phyloP scores from a whole-genome alignment of 257 asterid species.

The Agastache rugosa region DNA sequence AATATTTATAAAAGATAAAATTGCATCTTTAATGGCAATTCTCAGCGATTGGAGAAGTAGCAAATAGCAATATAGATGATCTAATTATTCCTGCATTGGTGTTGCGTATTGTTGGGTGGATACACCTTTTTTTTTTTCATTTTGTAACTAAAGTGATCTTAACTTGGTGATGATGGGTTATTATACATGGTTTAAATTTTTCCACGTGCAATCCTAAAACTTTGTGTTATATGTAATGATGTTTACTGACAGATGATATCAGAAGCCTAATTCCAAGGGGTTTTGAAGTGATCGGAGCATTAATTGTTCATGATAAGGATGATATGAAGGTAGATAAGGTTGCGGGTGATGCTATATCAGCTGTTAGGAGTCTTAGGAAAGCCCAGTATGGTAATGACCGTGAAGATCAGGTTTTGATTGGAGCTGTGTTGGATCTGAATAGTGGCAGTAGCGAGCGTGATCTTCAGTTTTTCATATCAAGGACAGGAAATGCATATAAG shows the following conservation, averaged over 20 bases:
- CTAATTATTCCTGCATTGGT: constrained; percentile 15
- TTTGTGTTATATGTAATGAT: constrained; percentile 27
- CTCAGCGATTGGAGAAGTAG: not conserved
- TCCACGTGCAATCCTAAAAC: constrained; percentile 2
- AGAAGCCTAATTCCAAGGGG: constrained; percentile 76
- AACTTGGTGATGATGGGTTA: constrained; percentile 27
- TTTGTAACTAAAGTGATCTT: constrained; percentile 20
- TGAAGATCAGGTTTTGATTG: constrained; percentile 54
- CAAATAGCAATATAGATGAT: not conserved
- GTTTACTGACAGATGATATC: constrained; percentile 64
- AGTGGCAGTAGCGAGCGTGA: constrained; percentile 49
- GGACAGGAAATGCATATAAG: constrained; percentile 39
- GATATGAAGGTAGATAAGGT: constrained; percentile 42
- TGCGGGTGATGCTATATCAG: constrained; percentile 62
- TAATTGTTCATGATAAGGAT: constrained; percentile 52
- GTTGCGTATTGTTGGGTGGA: constrained; percentile 1
- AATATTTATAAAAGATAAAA: not conserved
- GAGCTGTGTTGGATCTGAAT: constrained; percentile 65
- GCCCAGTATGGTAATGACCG: constrained; percentile 39
- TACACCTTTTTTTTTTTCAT: not conserved
- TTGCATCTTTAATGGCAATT: constrained; percentile 4
- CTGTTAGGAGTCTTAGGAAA: constrained; percentile 60
- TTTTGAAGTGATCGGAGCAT: constrained; percentile 79
- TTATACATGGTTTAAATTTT: not conserved
- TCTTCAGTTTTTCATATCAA: constrained; percentile 65